Evolutionary conservation across 345 rosid species (phyloP).

Genomic region (Anacardium occidentale): DNA sequence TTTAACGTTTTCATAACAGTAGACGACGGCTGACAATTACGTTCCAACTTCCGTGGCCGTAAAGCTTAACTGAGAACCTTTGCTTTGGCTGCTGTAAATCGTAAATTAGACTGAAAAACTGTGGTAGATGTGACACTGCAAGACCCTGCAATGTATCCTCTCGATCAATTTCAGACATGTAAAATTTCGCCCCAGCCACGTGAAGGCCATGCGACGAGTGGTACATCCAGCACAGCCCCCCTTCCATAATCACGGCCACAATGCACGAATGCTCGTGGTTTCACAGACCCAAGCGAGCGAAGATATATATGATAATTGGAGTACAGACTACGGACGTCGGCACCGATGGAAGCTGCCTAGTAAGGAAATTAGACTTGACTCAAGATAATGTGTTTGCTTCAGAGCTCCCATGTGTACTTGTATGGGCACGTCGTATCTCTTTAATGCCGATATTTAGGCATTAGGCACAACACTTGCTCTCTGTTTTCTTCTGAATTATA

Average conservation of each 20-base stretch:
- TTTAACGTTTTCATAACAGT: neutral
- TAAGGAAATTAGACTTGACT: too few relatives aligned
- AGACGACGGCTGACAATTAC: too few relatives aligned
- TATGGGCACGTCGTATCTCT: too few relatives aligned
- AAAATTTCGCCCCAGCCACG: slow-evolving; percentile 30
- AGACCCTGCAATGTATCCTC: too few relatives aligned
- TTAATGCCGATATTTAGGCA: neutral
- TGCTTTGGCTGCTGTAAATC: neutral
- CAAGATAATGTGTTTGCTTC: too few relatives aligned
- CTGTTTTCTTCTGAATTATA: too few relatives aligned
- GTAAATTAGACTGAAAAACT: slow-evolving; percentile 6
- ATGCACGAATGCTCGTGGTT: too few relatives aligned
- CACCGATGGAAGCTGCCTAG: neutral
- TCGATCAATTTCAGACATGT: neutral
- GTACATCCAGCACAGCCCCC: neutral
- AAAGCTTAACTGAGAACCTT: neutral
- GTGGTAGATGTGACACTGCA: neutral
- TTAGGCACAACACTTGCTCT: neutral
- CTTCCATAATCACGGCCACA: too few relatives aligned
- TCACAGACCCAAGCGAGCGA: too few relatives aligned
- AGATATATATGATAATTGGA: too few relatives aligned
- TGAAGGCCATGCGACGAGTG: slow-evolving; percentile 16
- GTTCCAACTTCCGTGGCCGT: too few relatives aligned
- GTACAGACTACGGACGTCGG: neutral
- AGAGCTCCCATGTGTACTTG: too few relatives aligned